phyloP scores from a whole-genome alignment of 2,329 filamentous ascomycete species.

The Verruconis gallopava region DNA sequence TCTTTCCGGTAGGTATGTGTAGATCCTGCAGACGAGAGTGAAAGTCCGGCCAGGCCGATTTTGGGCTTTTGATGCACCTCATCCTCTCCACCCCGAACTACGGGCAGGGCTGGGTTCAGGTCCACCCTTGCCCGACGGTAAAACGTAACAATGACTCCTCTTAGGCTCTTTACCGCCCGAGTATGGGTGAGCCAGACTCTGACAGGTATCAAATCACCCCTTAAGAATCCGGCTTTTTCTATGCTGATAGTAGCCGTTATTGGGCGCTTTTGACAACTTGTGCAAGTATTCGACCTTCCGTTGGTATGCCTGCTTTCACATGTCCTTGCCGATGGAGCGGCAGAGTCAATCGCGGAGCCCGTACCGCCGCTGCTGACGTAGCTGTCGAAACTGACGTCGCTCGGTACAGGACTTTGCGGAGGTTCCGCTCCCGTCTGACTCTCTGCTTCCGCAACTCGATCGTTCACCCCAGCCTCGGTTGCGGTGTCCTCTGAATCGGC shows the following conservation, averaged over 20 bases:
- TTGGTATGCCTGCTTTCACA: slow-evolving; percentile 37
- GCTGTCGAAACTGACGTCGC: slow-evolving; percentile 35
- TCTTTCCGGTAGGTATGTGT: slow-evolving; percentile 95
- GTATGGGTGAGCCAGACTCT: slow-evolving; percentile 76
- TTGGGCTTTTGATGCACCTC: slow-evolving; percentile 80
- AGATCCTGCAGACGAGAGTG: slow-evolving; percentile 72
- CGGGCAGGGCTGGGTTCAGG: slow-evolving; percentile 52
- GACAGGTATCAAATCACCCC: slow-evolving; percentile 71
- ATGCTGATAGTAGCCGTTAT: slow-evolving; percentile 82
- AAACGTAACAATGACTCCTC: slow-evolving; percentile 83
- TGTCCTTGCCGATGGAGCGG: slow-evolving; percentile 25
- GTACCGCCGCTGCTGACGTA: slow-evolving; percentile 46
- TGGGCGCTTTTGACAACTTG: slow-evolving; percentile 44
- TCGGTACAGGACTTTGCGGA: slow-evolving; percentile 32
- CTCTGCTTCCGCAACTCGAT: neutral
- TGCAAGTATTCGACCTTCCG: slow-evolving; percentile 32
- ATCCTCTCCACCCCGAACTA: slow-evolving; percentile 51
- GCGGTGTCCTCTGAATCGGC: neutral
- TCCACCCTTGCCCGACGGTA: slow-evolving; percentile 88
- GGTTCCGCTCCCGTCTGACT: slow-evolving; percentile 18
- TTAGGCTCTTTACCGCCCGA: slow-evolving; percentile 78
- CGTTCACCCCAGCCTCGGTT: slow-evolving; percentile 3
- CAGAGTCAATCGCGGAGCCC: slow-evolving; percentile 30
- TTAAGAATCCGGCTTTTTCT: slow-evolving; percentile 67
- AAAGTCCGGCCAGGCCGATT: slow-evolving; percentile 75